phyloP scores from a whole-genome alignment of 2,329 filamentous ascomycete genomes.

The Colletotrichum sp. region DNA sequence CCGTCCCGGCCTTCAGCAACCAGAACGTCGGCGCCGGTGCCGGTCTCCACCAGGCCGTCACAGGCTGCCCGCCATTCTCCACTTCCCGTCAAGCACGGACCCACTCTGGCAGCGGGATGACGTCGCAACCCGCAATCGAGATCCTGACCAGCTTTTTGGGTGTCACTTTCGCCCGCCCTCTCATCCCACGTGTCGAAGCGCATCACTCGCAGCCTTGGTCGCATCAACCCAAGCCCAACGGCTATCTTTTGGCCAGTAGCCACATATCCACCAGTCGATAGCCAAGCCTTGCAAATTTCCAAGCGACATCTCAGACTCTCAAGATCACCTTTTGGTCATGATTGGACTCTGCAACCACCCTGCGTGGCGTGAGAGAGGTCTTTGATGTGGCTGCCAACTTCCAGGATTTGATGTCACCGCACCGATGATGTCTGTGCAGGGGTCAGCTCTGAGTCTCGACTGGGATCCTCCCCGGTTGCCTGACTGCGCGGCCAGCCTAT shows the following conservation, averaged over 20 bases:
- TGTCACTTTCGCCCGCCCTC: neutral
- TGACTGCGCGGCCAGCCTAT: slow-evolving; percentile 9
- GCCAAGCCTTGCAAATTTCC: neutral
- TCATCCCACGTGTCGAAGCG: neutral
- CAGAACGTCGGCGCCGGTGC: neutral
- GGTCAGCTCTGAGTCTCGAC: neutral
- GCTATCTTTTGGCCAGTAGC: neutral
- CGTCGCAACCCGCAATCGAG: slow-evolving; percentile 18
- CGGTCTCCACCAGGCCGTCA: neutral
- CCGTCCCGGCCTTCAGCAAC: neutral
- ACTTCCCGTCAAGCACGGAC: neutral
- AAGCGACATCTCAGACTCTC: neutral
- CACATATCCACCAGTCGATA: neutral
- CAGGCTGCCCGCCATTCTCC: neutral
- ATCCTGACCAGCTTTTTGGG: slow-evolving; percentile 5
- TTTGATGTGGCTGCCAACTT: slow-evolving; percentile 20
- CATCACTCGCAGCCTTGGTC: neutral
- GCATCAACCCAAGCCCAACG: neutral
- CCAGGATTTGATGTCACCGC: slow-evolving; percentile 6
- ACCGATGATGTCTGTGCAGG: slow-evolving; percentile 10
- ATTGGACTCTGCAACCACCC: neutral
- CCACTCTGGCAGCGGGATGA: slow-evolving; percentile 4
- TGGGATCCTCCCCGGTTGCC: slow-evolving; percentile 1
- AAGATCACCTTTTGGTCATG: neutral
- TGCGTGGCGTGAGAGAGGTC: slow-evolving; percentile 2